These are phyloP conservation scores for Boletus pseudopeckii DNA, from an alignment of 768 basidiomycete genomes.

Conservation along the genomic window DNA sequence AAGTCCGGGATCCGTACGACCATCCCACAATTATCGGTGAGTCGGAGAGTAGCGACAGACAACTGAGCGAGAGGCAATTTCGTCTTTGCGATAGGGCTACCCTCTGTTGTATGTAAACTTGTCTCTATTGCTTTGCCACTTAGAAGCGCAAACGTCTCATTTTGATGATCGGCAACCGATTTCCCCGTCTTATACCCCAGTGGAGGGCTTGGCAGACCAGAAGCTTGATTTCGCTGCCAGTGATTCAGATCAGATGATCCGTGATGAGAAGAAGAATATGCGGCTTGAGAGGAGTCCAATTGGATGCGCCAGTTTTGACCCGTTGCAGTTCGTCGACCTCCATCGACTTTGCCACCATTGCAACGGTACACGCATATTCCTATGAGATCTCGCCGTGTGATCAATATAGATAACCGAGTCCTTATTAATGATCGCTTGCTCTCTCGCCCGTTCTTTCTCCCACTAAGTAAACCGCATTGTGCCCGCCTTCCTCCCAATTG, in stretches of 20 bases:
- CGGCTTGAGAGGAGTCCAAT: not conserved
- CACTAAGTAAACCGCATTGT: constrained; percentile 19
- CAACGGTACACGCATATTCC: too few species aligned
- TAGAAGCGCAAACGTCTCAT: not conserved
- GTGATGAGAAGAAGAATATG: not conserved
- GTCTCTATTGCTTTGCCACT: not conserved
- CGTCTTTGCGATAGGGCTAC: too few species aligned
- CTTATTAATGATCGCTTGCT: not conserved
- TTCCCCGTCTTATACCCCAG: not conserved
- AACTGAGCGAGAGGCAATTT: too few species aligned
- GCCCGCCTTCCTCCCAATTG: constrained; percentile 11
- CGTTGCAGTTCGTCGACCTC: not conserved
- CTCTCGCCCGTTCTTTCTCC: constrained; percentile 26
- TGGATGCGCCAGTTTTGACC: constrained; percentile 2
- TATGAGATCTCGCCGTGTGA: not conserved
- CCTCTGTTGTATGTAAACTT: not conserved
- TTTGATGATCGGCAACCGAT: not conserved
- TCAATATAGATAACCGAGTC: not conserved
- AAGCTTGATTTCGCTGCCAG: not conserved
- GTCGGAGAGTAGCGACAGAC: too few species aligned
- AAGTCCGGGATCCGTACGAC: not conserved
- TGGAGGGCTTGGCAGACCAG: not conserved
- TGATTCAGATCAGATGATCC: not conserved
- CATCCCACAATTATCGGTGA: too few species aligned
- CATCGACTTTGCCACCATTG: too few species aligned